Conservation (phyloP, 177 flowering plant species). For the Vitis hybrid region DNA sequence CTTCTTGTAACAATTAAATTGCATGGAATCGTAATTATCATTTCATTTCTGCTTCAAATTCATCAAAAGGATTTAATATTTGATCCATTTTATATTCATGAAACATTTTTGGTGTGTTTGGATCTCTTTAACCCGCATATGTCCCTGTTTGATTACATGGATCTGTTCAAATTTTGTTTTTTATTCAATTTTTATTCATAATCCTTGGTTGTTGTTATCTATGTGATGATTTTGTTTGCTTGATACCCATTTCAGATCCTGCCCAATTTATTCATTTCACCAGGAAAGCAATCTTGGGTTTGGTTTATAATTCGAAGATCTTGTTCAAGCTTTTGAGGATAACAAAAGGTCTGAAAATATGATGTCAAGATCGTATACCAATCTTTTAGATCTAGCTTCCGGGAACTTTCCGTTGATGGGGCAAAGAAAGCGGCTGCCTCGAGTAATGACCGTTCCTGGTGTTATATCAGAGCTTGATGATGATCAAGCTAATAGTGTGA, state of each 20-base stretch:
- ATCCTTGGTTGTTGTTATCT: neutral
- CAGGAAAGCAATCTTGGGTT: slow-evolving; percentile 9
- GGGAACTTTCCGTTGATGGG: slow-evolving; percentile 9
- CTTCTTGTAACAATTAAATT: neutral
- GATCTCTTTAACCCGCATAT: neutral
- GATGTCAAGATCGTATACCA: slow-evolving; percentile 11
- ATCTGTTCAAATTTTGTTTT: neutral
- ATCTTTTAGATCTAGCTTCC: slow-evolving; percentile 11
- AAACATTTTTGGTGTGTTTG: neutral
- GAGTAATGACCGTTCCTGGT: slow-evolving; percentile 17
- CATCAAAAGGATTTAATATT: neutral
- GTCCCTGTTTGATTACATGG: slow-evolving; percentile 2
- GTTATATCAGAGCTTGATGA: slow-evolving; percentile 5
- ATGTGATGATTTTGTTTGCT: neutral
- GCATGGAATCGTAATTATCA: neutral
- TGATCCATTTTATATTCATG: neutral
- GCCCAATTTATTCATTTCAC: neutral
- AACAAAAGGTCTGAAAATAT: neutral
- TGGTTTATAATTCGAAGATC: neutral
- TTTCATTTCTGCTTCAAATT: neutral
- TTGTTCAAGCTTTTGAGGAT: neutral
- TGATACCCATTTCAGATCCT: slow-evolving; percentile 15
- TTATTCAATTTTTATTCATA: no score
- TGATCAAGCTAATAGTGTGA: slow-evolving; percentile 9
- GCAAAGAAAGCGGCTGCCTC: slow-evolving; percentile 5